Evolutionary conservation across 108 stramenopile genomes (phyloP).

Genomic region (Licmophora abbreviata): DNA sequence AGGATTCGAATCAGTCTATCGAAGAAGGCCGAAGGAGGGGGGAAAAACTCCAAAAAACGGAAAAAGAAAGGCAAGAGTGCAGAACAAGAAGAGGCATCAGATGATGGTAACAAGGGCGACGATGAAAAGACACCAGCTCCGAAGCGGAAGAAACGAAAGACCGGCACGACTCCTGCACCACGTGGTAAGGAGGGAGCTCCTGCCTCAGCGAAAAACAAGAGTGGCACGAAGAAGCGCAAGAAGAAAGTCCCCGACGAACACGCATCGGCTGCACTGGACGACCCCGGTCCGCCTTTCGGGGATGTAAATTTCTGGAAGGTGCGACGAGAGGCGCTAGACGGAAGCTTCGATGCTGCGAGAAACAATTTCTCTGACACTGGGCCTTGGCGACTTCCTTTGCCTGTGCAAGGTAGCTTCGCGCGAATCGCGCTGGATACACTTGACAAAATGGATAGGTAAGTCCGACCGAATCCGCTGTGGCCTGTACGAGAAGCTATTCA

Average conservation of each 20-base stretch:
- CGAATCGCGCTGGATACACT: conserved; percentile 43
- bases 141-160: conserved; percentile 1
- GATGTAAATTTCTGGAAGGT: conserved; percentile 33
- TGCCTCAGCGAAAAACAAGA: conserved; percentile 6
- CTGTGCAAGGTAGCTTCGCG: too few species aligned
- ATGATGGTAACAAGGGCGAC: conserved; percentile 7
- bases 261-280: not conserved
- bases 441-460: conserved; percentile 38
- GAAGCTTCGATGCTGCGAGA: conserved; percentile 43
- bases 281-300: conserved; percentile 3
- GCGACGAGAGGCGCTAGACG: conserved; percentile 32
- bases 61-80: conserved; percentile 18
- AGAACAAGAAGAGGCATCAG: conserved; percentile 13
- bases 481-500: not conserved
- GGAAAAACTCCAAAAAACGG: conserved; percentile 6
- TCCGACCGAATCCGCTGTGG: not conserved
- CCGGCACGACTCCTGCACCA: not conserved
- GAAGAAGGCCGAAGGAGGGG: conserved; percentile 4
- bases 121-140: not conserved
- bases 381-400: conserved; percentile 51
- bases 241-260: conserved; percentile 8
- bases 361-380: conserved; percentile 35
- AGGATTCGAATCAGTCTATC: conserved; percentile 42
- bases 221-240: not conserved
- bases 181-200: not conserved